These are phyloP conservation scores for Microcyclosporella mali DNA, from an alignment of 2,329 filamentous ascomycete species.

Conservation along the genomic window DNA sequence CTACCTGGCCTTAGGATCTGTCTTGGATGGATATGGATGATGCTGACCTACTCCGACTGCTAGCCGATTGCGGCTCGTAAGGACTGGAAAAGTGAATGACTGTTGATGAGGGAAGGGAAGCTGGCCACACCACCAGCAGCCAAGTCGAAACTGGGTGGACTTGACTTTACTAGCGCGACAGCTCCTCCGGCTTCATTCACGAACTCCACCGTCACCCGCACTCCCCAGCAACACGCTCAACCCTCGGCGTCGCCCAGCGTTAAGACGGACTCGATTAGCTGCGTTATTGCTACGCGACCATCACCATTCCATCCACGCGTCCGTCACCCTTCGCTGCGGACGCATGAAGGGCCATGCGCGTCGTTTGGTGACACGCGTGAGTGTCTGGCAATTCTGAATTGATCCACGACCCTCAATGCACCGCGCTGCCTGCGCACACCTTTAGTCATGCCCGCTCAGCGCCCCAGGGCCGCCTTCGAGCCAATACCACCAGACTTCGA, in stretches of 20 bases:
- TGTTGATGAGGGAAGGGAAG: no score
- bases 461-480: constrained; percentile 84
- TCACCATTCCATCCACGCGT: background rate
- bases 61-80: no score
- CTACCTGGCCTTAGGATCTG: constrained; percentile 15
- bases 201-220: constrained; percentile 3
- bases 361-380: constrained; percentile 8
- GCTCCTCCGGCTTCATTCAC: no score
- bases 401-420: background rate
- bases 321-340: background rate
- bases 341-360: constrained; percentile 10
- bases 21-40: background rate
- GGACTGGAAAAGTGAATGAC: no score
- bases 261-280: background rate
- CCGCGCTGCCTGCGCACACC: background rate
- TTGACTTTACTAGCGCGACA: no score
- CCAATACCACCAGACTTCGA: constrained; percentile 84
- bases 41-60: background rate
- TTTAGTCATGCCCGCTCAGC: constrained; percentile 62
- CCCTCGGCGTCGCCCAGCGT: background rate
- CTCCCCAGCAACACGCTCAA: constrained; percentile 1
- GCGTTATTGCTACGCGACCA: constrained; percentile 6
- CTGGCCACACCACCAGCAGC: no score
- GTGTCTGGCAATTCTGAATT: background rate
- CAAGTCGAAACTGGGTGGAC: no score